Base-by-base conservation (phyloP, 768 basidiomycete species). In the Podaxis rugospora region DNA sequence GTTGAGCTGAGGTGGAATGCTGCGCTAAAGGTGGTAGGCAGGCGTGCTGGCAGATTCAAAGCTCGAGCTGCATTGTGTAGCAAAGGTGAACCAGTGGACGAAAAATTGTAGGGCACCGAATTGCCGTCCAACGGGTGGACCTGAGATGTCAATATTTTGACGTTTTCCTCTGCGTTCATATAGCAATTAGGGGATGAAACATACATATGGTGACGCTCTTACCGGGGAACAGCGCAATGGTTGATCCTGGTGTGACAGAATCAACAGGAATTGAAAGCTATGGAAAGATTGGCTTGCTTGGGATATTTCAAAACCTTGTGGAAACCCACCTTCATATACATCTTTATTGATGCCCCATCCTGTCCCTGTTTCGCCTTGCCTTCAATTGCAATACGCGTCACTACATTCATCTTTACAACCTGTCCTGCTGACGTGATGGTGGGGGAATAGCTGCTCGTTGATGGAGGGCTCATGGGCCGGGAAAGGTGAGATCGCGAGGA, bases 81-180 rank as follows among this genome's bases (percentile, higher is more conserved):
- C 11, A 88, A 76, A 11, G 90, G 88, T 3, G 76, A 86, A 28
- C 80, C 70, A 2, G 81, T 70, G 0, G 86, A 80, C 3, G 88
- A 89, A 69, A 92, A 92, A 68, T 83, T 84, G 74, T 91, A 93
- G 6, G 91, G 91, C 1, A 79, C 79, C 3, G 87, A 90, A 62
- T 83, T 82, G 58, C 71, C 75, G 72, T 92, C 89, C 36, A 92
- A 75, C 6, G 92, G 91, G 65, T 93, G 91, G 3, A 91, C 83
- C 69, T 89, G 83, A 7, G 88, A 88, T 6, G 82, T 80, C 46
- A 90, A 69, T 51, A 93, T 81, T 71, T 89, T 91, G 62, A 92
- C 74, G 67, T 88, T 91, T 64, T 89, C 90, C 86, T 93, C 91
- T 91, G 66, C 5, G 40, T 18, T 27, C 56, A 18, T 11, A 55